Percentiles rank a stretch among this genome's conserved stretches.
These are phyloP conservation scores for Ophiostoma sp. DNA, from an alignment of 2,329 filamentous ascomycete species.

Conservation along the genomic window DNA sequence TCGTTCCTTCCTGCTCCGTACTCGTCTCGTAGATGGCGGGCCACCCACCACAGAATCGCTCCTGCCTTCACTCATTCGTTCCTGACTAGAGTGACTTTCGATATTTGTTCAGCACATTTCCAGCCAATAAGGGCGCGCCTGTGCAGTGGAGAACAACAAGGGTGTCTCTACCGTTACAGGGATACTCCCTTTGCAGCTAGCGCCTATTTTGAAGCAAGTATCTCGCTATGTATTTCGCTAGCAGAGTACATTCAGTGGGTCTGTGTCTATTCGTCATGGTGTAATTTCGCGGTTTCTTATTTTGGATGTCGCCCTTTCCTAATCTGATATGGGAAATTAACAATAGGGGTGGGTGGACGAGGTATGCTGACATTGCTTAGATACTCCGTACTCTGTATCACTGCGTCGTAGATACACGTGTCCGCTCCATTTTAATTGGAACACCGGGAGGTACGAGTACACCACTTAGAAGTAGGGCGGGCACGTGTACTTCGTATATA, in stretches of 20 bases:
- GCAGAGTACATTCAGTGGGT: background rate
- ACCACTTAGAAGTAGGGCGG: too few species aligned
- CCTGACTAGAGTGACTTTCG: background rate
- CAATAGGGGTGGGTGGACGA: background rate
- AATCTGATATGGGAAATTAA: background rate
- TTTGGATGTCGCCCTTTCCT: conserved; percentile 7
- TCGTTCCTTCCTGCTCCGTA: background rate
- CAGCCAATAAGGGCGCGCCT: conserved; percentile 1
- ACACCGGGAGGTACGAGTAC: too few species aligned
- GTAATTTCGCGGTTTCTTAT: conserved; percentile 10
- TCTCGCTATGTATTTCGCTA: background rate
- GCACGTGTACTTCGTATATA: too few species aligned
- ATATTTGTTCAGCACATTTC: background rate
- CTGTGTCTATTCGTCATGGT: background rate
- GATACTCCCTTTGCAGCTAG: background rate
- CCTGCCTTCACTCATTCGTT: background rate
- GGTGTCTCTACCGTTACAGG: background rate
- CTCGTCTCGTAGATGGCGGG: background rate
- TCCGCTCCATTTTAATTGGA: too few species aligned
- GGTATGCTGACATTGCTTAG: too few species aligned
- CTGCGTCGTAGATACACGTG: too few species aligned
- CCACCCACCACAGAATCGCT: background rate
- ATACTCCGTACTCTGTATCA: too few species aligned
- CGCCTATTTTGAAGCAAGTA: conserved; percentile 1
- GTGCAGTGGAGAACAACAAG: background rate